phyloP scores from a whole-genome alignment of 257 asterid species.

The Buddleja alternifolia region DNA sequence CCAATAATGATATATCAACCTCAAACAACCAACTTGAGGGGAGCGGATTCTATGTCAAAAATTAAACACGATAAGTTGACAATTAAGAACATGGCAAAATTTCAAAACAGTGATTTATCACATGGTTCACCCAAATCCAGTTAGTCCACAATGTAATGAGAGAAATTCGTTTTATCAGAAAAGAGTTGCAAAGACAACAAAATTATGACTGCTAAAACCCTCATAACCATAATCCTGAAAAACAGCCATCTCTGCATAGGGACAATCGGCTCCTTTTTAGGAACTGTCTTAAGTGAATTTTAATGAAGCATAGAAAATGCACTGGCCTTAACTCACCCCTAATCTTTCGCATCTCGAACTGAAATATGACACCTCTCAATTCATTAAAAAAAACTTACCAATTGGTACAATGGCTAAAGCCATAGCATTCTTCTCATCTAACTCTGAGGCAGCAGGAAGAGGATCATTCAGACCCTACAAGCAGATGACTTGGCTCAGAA shows the following conservation, averaged over 20 bases:
- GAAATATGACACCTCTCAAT: neutral
- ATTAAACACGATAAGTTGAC: no score
- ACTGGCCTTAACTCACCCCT: neutral
- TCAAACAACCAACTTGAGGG: neutral
- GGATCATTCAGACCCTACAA: slow-evolving; percentile 73
- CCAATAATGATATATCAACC: neutral
- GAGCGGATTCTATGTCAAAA: no score
- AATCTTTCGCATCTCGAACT: neutral
- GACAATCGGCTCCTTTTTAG: no score
- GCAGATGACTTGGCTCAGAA: slow-evolving; percentile 22
- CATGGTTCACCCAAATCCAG: no score
- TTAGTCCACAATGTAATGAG: no score
- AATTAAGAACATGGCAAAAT: no score
- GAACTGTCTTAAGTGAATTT: neutral
- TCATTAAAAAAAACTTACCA: slow-evolving; percentile 46
- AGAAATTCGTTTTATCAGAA: no score
- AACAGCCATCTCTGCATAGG: no score
- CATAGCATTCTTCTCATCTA: slow-evolving; percentile 86
- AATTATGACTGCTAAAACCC: no score
- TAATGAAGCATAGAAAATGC: slow-evolving; percentile 6
- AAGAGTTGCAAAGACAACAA: no score
- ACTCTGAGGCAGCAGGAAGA: slow-evolving; percentile 71
- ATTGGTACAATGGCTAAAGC: slow-evolving; percentile 93
- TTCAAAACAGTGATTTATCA: no score
- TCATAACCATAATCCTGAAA: no score